Evolutionary conservation across 805 yeast genomes (phyloP), one percentile per base, ranked within the genome.

Genomic region (Candida tammaniensis): DNA sequence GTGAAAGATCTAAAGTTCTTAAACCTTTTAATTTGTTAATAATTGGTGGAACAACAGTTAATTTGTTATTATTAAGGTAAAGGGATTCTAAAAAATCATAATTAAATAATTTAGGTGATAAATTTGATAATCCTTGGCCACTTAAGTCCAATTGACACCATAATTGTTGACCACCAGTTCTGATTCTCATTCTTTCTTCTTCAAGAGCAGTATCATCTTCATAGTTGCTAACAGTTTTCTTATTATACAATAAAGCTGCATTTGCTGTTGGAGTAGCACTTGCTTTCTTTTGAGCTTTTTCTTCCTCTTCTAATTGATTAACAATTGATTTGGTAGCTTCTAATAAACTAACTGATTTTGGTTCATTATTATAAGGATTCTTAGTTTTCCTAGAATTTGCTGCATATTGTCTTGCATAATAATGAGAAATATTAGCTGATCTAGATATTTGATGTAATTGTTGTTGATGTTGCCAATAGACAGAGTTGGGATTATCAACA

Each of bases 131-230:
- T 21, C 91, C 86, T 59, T 93, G 95, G 40, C 96, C 96, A 44
- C 94, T 80, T 45, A 91, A 68, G 63, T 93, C 99, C 45, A 93
- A 67, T 5, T 89, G 91, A 35, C 94, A 84, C 99, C 99, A 93
- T 53, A 85, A 73, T 62, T 89, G 97, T 40, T 80, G 82, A 23
- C 83, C 78, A 52, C 71, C 69, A 17, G 77, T 73, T 42, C 70
- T 71, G 23, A 69, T 60, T 58, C 80, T 70, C 63, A 78, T 73
- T 57, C 83, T 64, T 54, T 80, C 79, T 49, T 76, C 80, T 52
- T 80, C 82, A 40, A 55, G 61, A 11, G 42, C 21, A 25, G 55
- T 58, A 30, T 64, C 70, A 49, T 82, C 86, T 44, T 80, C 85
- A 40, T 70, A 64, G 29, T 70, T 67, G 12, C 64, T 59, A 2